phyloP scores from a whole-genome alignment of 495 filamentous ascomycete species.

The Aspergillus avenaceus region DNA sequence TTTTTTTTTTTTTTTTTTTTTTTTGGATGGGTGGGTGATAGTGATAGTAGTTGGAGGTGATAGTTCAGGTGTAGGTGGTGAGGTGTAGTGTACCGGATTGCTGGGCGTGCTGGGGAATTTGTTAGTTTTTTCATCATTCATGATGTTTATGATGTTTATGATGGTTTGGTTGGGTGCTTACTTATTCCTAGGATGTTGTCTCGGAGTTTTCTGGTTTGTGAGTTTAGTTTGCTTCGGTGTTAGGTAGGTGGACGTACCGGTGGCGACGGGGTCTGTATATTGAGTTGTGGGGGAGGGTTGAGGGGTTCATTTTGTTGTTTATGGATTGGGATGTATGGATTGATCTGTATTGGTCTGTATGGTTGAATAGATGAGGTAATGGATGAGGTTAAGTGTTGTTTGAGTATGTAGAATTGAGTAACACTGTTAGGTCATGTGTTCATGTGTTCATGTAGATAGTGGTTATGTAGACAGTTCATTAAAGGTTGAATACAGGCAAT shows the following conservation, averaged over 20 bases:
- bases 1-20: no score
- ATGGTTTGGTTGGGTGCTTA: conserved; percentile 45
- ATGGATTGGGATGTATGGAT: no score
- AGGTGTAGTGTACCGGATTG: conserved; percentile 52
- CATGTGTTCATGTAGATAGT: no score
- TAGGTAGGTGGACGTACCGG: conserved; percentile 14
- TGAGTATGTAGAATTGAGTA: no score
- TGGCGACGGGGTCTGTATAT: neutral
- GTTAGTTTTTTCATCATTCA: neutral
- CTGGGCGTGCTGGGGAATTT: conserved; percentile 50
- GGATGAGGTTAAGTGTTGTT: no score
- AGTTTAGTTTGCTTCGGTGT: neutral
- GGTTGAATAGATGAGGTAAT: no score
- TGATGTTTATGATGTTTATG: no score
- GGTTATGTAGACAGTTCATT: neutral
- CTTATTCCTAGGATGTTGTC: conserved; percentile 64
- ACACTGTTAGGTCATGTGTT: no score
- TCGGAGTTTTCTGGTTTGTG: conserved; percentile 52
- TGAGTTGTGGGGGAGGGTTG: neutral
- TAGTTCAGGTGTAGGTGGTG: neutral
- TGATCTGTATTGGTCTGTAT: no score
- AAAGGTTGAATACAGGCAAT: conserved; percentile 14
- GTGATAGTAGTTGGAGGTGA: neutral
- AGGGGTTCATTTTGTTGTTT: no score
- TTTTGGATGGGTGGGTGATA: neutral